Conservation (phyloP, 495 filamentous ascomycete species). For the Podospora pseudocomata region DNA sequence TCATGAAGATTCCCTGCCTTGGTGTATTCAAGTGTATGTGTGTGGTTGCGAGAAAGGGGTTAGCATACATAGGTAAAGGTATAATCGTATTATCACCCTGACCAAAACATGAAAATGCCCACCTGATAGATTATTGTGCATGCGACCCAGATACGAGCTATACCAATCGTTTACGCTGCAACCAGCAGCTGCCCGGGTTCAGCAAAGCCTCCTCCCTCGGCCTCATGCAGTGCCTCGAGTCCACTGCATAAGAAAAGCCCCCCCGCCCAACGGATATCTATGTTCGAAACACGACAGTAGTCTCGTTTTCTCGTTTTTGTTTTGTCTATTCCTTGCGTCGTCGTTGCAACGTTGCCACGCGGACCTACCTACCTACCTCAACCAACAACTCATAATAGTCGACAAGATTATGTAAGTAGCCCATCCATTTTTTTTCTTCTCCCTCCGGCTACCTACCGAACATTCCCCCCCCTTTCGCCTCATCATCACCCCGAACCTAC, state of each 20-base stretch:
- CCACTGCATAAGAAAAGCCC: background rate
- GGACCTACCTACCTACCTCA: background rate
- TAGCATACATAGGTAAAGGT: too few species aligned
- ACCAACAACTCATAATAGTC: too few species aligned
- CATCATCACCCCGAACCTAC: background rate
- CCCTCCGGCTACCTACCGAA: too few species aligned
- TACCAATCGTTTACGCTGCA: background rate
- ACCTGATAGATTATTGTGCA: background rate
- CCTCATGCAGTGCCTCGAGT: background rate
- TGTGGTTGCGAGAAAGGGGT: too few species aligned
- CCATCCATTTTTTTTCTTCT: too few species aligned
- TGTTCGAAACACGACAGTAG: background rate
- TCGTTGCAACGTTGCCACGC: background rate
- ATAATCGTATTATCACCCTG: too few species aligned
- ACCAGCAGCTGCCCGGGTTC: background rate
- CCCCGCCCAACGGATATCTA: background rate
- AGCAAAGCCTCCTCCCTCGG: background rate
- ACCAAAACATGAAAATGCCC: too few species aligned
- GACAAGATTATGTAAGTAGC: too few species aligned
- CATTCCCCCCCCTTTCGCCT: background rate
- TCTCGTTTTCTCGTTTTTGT: background rate
- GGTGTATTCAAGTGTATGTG: too few species aligned
- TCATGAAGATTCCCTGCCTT: too few species aligned
- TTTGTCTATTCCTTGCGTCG: too few species aligned
- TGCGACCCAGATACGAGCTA: background rate